A percentile compares a stretch with the other conserved stretches of the same genome.
phyloP scores from a whole-genome alignment of 176 grass and related monocot species.

The Juncus inflexus region DNA sequence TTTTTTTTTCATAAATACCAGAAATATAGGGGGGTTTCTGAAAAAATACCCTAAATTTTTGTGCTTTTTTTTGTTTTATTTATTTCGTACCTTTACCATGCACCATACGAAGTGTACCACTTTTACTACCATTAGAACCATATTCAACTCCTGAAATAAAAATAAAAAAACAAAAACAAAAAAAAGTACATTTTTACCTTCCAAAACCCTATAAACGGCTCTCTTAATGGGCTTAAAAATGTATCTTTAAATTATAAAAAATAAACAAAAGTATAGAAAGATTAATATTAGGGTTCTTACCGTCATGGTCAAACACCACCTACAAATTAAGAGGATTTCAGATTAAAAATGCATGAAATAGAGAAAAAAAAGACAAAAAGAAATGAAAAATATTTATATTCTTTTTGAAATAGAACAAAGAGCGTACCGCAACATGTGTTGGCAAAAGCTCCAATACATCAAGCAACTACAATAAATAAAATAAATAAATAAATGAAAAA shows the following conservation, averaged over 20 bases:
- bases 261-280: conserved; percentile 39
- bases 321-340: conserved; percentile 45
- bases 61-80: too few relatives aligned
- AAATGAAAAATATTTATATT: conserved; percentile 3
- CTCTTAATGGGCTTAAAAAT: too few relatives aligned
- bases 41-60: too few relatives aligned
- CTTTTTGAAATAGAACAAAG: conserved; percentile 14
- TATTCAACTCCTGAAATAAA: conserved; percentile 95
- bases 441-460: conserved; percentile 91
- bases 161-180: conserved; percentile 23
- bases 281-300: conserved; percentile 40
- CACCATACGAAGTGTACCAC: conserved; percentile 47
- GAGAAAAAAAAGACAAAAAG: conserved; percentile 19
- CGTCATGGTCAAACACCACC: conserved; percentile 98
- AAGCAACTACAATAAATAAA: conserved; percentile 60
- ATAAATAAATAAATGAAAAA: conserved; percentile 4
- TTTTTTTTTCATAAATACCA: too few relatives aligned
- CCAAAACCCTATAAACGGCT: too few relatives aligned
- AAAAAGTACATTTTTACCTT: background rate
- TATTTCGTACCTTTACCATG: conserved; percentile 89
- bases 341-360: conserved; percentile 22
- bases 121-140: conserved; percentile 49
- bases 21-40: too few relatives aligned
- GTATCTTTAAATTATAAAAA: too few relatives aligned
- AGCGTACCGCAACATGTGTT: conserved; percentile 90